A percentile compares a stretch with the other conserved stretches of the same genome.
Conservation (phyloP, 1,284 basidiomycete species). For the Prillingera fragicola region DNA sequence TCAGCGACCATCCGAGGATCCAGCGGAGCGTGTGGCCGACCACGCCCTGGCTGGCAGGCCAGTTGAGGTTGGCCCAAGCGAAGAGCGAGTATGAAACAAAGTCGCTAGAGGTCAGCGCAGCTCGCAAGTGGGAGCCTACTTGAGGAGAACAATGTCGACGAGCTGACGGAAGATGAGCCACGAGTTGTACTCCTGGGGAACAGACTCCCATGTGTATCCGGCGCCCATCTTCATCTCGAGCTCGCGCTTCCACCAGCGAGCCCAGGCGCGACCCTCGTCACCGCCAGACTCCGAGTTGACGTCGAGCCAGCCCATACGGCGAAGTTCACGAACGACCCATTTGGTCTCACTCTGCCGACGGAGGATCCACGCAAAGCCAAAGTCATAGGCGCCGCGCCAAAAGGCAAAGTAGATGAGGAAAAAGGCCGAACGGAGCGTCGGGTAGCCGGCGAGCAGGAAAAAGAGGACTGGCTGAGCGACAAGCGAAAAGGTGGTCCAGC, state of each 20-base stretch:
- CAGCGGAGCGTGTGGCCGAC: slow-evolving; percentile 78
- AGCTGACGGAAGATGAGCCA: slow-evolving; percentile 54
- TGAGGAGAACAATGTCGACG: slow-evolving; percentile 92
- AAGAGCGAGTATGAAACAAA: slow-evolving; percentile 95
- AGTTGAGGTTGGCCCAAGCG: slow-evolving; percentile 81
- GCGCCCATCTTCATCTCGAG: slow-evolving; percentile 92
- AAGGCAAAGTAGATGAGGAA: slow-evolving; percentile 64
- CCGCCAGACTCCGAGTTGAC: slow-evolving; percentile 40
- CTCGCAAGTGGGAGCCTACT: slow-evolving; percentile 54
- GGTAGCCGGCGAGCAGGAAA: slow-evolving; percentile 56
- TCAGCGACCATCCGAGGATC: slow-evolving; percentile 75
- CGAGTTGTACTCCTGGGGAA: slow-evolving; percentile 48
- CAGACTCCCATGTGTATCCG: slow-evolving; percentile 77
- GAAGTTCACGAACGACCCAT: slow-evolving; percentile 82
- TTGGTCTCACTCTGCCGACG: slow-evolving; percentile 89
- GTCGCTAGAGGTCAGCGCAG: slow-evolving; percentile 56
- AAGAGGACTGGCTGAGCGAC: slow-evolving; percentile 75
- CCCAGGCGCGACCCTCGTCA: slow-evolving; percentile 57
- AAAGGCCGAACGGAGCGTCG: slow-evolving; percentile 48
- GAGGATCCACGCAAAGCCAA: slow-evolving; percentile 86
- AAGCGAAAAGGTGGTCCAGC: slow-evolving; percentile 75
- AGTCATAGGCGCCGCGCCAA: slow-evolving; percentile 89
- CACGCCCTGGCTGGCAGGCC: slow-evolving; percentile 68
- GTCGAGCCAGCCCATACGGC: slow-evolving; percentile 82
- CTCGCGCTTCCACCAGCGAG: slow-evolving; percentile 79